These are phyloP conservation scores for Coffea eugenioides DNA, from an alignment of 257 asterid genomes.

Conservation along the genomic window DNA sequence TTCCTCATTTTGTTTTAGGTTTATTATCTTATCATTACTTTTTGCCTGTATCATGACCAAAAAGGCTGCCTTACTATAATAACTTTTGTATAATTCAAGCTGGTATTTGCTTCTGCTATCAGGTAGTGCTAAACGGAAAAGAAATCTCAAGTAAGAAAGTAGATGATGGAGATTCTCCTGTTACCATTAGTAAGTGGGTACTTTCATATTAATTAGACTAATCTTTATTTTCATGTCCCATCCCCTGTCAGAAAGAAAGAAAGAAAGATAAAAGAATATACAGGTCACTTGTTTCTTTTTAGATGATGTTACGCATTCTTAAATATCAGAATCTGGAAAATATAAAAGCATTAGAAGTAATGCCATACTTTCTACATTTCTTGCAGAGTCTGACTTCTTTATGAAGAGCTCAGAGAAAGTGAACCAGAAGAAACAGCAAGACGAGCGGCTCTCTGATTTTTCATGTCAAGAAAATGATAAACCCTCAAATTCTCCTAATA, in stretches of 20 bases:
- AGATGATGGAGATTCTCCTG: slow-evolving; percentile 38
- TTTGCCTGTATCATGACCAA: background rate
- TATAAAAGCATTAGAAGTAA: slow-evolving; percentile 5
- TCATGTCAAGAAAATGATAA: slow-evolving; percentile 42
- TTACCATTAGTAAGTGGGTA: slow-evolving; percentile 50
- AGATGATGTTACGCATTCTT: slow-evolving; percentile 13
- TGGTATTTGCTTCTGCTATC: slow-evolving; percentile 18
- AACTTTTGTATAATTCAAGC: background rate
- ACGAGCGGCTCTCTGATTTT: slow-evolving; percentile 28
- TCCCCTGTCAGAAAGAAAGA: slow-evolving; percentile 9
- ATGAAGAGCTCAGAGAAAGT: slow-evolving; percentile 50
- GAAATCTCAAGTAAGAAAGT: slow-evolving; percentile 45
- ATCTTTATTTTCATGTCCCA: slow-evolving; percentile 12
- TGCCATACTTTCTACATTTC: slow-evolving; percentile 17
- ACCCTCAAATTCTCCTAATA: slow-evolving; percentile 40
- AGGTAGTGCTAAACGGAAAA: slow-evolving; percentile 46
- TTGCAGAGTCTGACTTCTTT: slow-evolving; percentile 62
- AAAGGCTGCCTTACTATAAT: background rate
- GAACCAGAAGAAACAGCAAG: slow-evolving; percentile 48
- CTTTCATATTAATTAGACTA: background rate
- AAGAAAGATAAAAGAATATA: slow-evolving; percentile 11
- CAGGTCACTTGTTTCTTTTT: background rate
- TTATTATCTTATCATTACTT: background rate
- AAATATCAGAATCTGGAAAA: background rate
- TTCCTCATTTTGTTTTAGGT: background rate